Conservation (phyloP, 768 basidiomycete species). For the Mycena indigotica region DNA sequence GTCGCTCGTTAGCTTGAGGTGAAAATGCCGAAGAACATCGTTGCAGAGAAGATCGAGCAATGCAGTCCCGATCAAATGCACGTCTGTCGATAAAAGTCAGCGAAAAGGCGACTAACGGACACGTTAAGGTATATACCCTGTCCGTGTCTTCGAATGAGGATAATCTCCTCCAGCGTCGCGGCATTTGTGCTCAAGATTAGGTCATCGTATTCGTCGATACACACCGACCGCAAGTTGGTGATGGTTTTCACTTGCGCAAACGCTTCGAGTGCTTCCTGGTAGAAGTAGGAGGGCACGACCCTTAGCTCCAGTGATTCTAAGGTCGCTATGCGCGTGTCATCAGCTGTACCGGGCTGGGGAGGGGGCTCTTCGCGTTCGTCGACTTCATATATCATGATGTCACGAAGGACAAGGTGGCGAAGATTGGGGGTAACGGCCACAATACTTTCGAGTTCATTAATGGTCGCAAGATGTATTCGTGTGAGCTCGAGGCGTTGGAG, state of each 20-base stretch:
- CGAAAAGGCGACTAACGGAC: not conserved
- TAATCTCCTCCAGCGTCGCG: not conserved
- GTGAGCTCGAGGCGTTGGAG: not conserved
- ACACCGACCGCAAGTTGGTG: not conserved
- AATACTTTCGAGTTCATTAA: not conserved
- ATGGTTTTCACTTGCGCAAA: not conserved
- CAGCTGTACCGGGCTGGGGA: too few species aligned
- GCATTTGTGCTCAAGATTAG: not conserved
- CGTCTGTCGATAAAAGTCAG: not conserved
- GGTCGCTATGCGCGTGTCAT: not conserved
- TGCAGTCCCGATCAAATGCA: not conserved
- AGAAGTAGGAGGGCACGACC: not conserved
- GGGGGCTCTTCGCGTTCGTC: not conserved
- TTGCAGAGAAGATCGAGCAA: not conserved
- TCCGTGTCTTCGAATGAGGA: not conserved
- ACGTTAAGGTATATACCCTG: not conserved
- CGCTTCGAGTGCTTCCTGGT: not conserved
- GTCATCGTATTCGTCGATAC: slow-evolving; percentile 2
- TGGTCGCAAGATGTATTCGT: not conserved
- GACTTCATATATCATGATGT: not conserved
- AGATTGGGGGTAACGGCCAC: not conserved
- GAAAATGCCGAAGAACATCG: not conserved
- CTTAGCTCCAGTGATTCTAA: not conserved
- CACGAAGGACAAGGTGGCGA: not conserved
- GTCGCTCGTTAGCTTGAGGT: not conserved